Conservation (phyloP, 2,329 filamentous ascomycete genomes). For the Bipolaris sorokiniana region DNA sequence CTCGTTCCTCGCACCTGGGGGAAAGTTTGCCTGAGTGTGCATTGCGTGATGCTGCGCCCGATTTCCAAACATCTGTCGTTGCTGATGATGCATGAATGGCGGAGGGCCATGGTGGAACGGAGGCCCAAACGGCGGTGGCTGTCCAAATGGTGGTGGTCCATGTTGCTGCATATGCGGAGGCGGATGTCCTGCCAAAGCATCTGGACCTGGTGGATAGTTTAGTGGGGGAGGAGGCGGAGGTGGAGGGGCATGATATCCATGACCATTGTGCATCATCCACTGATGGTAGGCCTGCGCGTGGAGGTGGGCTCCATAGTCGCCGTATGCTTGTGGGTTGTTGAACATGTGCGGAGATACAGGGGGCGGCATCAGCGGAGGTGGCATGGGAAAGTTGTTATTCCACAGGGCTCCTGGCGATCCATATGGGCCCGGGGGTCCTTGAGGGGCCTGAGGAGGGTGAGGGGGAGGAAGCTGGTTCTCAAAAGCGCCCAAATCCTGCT, state of each 20-base stretch:
- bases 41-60: slow-evolving; percentile 21
- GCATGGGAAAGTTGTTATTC: slow-evolving; percentile 11
- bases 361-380: slow-evolving; percentile 13
- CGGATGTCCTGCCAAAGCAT: slow-evolving; percentile 7
- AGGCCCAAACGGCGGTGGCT: slow-evolving; percentile 11
- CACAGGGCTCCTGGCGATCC: slow-evolving; percentile 16
- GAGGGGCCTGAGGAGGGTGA: slow-evolving; percentile 12
- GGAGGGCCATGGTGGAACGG: slow-evolving; percentile 4
- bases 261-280: slow-evolving; percentile 26
- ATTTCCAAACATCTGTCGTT: slow-evolving; percentile 18
- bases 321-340: slow-evolving; percentile 14
- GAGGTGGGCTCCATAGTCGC: slow-evolving; percentile 21
- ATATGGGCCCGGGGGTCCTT: slow-evolving; percentile 9
- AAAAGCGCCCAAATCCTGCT: slow-evolving; percentile 18
- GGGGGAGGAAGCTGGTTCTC: slow-evolving; percentile 17
- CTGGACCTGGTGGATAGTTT: slow-evolving; percentile 5
- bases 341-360: slow-evolving; percentile 18
- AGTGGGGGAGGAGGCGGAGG: slow-evolving; percentile 1
- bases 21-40: slow-evolving; percentile 21
- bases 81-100: slow-evolving; percentile 10
- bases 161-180: slow-evolving; percentile 11
- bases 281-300: slow-evolving; percentile 28
- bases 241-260: slow-evolving; percentile 17
- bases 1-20: slow-evolving; percentile 18
- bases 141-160: slow-evolving; percentile 10